Evolutionary conservation across 805 yeast species (phyloP), one percentile per base, ranked within the genome.

Genomic region (Saturnispora dispora): DNA sequence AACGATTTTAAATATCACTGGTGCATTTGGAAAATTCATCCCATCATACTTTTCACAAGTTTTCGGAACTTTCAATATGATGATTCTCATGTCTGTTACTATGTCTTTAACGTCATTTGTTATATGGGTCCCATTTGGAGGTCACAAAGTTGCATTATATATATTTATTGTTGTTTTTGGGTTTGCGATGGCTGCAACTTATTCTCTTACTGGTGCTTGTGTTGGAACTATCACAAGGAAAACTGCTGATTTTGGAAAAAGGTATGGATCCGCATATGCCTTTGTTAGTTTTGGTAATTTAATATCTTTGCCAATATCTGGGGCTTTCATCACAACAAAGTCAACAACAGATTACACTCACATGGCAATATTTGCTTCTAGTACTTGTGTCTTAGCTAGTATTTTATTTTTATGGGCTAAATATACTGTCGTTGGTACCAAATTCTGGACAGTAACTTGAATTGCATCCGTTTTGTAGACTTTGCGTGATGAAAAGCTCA

Each of bases 191-290:
- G 81, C 88, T 3, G 76, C 85, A 18, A 78, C 83, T 4, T 67
- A 85, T 40, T 74, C 86, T 0, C 60, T 85, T 47, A 76, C 85
- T 0, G 88, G 91, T 0, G 81, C 79, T 3, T 83, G 90, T 54
- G 74, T 83, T 15, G 77, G 85, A 0, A 76, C 77, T 45, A 78
- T 85, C 27, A 76, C 83, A 17, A 30, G 33, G 13, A 75, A 74
- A 15, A 81, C 83, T 0, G 71, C 73, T 52, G 78, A 82, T 51
- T 83, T 83, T 58, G 91, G 91, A n/a, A 80, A 78, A 57, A 65
- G 84, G 23, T 85, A 81, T 58, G 90, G 91, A 0, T 76, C 88
- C 4, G 76, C 82, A 53, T 83, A 82, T 62, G 79, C 74, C 51
- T 69, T 70, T 48, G 69, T 73, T 32, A 57, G 66, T 35, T 67